Conservation (phyloP, 2,329 filamentous ascomycete species). For the Akanthomyces dipterigenus region DNA sequence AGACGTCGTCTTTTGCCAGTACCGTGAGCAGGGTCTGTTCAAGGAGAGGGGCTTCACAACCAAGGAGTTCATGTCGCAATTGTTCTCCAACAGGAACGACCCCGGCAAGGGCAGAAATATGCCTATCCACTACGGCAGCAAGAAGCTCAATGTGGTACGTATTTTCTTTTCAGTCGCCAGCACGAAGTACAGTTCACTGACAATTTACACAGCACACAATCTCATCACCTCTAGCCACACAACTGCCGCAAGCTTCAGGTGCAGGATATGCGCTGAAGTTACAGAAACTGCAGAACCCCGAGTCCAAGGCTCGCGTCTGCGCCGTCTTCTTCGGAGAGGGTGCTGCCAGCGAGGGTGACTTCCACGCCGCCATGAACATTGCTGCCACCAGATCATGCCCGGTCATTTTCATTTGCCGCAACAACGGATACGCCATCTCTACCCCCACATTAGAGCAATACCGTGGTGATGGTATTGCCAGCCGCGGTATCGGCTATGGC, state of each 20-base stretch:
- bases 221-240: slow-evolving; percentile 75
- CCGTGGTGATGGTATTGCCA: slow-evolving; percentile 84
- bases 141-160: slow-evolving; percentile 72
- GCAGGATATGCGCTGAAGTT: slow-evolving; percentile 85
- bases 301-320: slow-evolving; percentile 59
- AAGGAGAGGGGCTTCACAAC: slow-evolving; percentile 81
- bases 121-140: slow-evolving; percentile 93
- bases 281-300: slow-evolving; percentile 66
- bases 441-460: slow-evolving; percentile 89
- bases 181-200: slow-evolving; percentile 1
- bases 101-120: slow-evolving; percentile 81
- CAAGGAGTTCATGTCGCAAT: slow-evolving; percentile 87
- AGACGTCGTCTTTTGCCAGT: slow-evolving; percentile 91
- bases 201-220: slow-evolving; percentile 61
- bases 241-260: slow-evolving; percentile 81
- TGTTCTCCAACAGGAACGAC: slow-evolving; percentile 84
- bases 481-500: slow-evolving; percentile 81
- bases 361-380: slow-evolving; percentile 86
- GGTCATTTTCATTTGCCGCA: slow-evolving; percentile 83
- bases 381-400: slow-evolving; percentile 84
- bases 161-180: neutral
- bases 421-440: slow-evolving; percentile 88
- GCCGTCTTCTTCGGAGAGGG: slow-evolving; percentile 88
- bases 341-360: slow-evolving; percentile 84
- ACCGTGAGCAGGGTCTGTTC: slow-evolving; percentile 88